Base-by-base conservation (phyloP, 2,329 filamentous ascomycete genomes). In the Pseudocercospora pini-densiflorae region DNA sequence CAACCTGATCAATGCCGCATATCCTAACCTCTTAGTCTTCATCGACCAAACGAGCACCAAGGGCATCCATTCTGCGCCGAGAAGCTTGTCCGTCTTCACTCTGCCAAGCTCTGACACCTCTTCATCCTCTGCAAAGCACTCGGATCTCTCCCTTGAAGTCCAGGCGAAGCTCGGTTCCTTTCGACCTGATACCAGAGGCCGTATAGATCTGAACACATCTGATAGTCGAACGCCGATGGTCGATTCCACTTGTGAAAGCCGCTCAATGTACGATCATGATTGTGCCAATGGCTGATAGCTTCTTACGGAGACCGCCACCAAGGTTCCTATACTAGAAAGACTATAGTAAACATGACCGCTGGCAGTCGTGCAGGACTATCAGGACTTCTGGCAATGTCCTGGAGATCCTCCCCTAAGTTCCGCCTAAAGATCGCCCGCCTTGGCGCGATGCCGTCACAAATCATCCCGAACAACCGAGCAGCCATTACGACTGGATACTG, bases 1-100 rank as follows among this genome's bases (percentile, higher is more conserved):
- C 55, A 36, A 45, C 31, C 40, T 64, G 27, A 59, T 64, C 57
- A 60, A 53, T 14, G 62, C 62, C 7, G 51, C 62, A 7, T 59
- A 53, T 16, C 62, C 62, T 6, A 59, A 58, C 21, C 27, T 64
- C 21, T n/a, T 58, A 9, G 49, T 59, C 29, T 64, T 64, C n/a
- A 29, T 59, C 6, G 45, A 59, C 27, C 51, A 59, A 36, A 27
- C 55, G 24, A 64, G 53, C 54, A 64, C 62, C 9, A 57, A 57
- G 21, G 47, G 58, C 54, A 54, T 61, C 33, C 40, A 51, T 31
- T 23, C 40, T 8, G 23, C 43, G 2, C 59, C 59, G 1, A 27
- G 43, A 12, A 49, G 16, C 16, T 7, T 49, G 14, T 61, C 43
- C 10, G 47, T 51, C 23, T 45, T 21, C 21, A n/a, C 59, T 31